Evolutionary conservation across 2,329 filamentous ascomycete genomes (phyloP).

Genomic region (Parascedosporium putredinis): DNA sequence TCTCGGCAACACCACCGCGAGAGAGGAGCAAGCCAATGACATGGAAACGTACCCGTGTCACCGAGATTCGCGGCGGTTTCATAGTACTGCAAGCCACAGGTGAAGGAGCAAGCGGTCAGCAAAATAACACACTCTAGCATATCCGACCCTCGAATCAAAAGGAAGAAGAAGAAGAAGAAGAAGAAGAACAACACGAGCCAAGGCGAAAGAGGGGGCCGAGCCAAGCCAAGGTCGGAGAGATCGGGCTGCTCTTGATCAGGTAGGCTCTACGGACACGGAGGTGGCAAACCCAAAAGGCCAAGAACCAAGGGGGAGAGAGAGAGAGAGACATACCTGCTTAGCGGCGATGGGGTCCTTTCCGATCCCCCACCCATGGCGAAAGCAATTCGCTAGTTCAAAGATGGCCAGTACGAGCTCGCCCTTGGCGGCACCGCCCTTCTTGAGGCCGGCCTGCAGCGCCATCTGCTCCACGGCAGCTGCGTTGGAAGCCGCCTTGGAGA

Average conservation of each 20-base stretch:
- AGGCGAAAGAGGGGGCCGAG: too few species aligned
- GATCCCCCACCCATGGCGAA: slow-evolving; percentile 91
- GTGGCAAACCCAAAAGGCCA: too few species aligned
- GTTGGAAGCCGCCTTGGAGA: slow-evolving; percentile 82
- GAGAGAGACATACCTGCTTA: slow-evolving; percentile 45
- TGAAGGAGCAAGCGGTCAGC: slow-evolving; percentile 18
- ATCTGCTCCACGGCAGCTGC: slow-evolving; percentile 77
- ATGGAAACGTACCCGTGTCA: slow-evolving; percentile 54
- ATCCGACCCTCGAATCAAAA: too few species aligned
- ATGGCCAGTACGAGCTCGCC: slow-evolving; percentile 94
- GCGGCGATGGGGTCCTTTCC: slow-evolving; percentile 78
- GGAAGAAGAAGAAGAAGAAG: too few species aligned
- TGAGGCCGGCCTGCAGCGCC: slow-evolving; percentile 76
- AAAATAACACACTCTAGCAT: too few species aligned
- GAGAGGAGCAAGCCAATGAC: too few species aligned
- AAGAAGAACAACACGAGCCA: too few species aligned
- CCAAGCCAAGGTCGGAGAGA: too few species aligned
- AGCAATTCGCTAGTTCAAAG: slow-evolving; percentile 87
- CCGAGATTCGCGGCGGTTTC: slow-evolving; percentile 95
- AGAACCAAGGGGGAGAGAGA: neutral
- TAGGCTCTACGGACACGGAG: too few species aligned
- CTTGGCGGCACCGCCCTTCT: slow-evolving; percentile 89
- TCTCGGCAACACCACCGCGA: too few species aligned
- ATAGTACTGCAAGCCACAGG: slow-evolving; percentile 58
- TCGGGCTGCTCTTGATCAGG: too few species aligned